Conservation (phyloP, 768 basidiomycete species). For the Clitopilus passeckerianus region DNA sequence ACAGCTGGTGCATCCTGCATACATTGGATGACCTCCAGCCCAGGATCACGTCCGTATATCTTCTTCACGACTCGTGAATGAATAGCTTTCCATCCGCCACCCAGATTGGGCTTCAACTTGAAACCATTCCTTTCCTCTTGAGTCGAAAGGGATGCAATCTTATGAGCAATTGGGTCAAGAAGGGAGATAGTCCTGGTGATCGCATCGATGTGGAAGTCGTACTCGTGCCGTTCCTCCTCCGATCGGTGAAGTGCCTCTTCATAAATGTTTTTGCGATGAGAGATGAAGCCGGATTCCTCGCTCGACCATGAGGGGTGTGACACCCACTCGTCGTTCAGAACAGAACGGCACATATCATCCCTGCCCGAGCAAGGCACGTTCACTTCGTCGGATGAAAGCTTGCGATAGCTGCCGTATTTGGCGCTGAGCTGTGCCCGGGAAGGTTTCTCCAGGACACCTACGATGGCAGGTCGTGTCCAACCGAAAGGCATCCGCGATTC, state of each 20-base stretch:
- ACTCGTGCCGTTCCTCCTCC: constrained; percentile 98
- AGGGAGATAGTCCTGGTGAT: constrained; percentile 85
- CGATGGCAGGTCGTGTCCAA: constrained; percentile 47
- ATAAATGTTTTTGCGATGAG: constrained; percentile 92
- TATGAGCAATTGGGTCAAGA: constrained; percentile 88
- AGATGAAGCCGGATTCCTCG: constrained; percentile 88
- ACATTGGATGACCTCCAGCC: constrained; percentile 74
- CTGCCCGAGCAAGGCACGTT: constrained; percentile 90
- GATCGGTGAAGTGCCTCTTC: constrained; percentile 95
- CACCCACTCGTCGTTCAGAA: constrained; percentile 98
- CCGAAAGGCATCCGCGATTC: constrained; percentile 43
- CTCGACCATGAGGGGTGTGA: constrained; percentile 94
- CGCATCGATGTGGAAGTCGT: constrained; percentile 97
- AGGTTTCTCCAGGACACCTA: constrained; percentile 35
- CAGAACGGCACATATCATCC: constrained; percentile 94
- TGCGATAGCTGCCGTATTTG: constrained; percentile 87
- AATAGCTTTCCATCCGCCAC: constrained; percentile 82
- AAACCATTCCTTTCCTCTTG: constrained; percentile 73
- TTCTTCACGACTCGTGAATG: constrained; percentile 95
- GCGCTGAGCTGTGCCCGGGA: constrained; percentile 63
- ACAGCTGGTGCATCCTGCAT: constrained; percentile 91
- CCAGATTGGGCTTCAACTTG: constrained; percentile 86
- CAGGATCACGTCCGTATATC: constrained; percentile 87
- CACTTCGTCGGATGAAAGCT: constrained; percentile 82
- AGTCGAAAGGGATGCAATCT: constrained; percentile 70